A percentile compares a stretch with the other conserved stretches of the same genome.
Evolutionary conservation across 2,329 filamentous ascomycete genomes (phyloP).

Genomic region (Thielaviopsis ethacetica): DNA sequence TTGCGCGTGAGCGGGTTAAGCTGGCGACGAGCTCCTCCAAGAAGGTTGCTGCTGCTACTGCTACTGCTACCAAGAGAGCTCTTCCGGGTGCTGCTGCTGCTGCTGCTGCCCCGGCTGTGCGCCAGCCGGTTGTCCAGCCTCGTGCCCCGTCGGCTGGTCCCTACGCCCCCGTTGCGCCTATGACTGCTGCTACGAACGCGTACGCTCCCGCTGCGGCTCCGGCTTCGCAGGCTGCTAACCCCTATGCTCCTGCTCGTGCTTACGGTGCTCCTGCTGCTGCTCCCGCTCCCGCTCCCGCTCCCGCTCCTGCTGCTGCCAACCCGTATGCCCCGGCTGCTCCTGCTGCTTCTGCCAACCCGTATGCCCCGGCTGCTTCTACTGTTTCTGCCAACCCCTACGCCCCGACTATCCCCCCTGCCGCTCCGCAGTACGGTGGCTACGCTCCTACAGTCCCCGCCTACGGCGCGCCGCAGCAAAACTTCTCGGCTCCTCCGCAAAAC

Average conservation of each 20-base stretch:
- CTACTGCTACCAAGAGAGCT: slow-evolving; percentile 12
- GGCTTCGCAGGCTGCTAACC: slow-evolving; percentile 18
- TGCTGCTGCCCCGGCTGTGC: too few relatives aligned
- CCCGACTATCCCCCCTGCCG: slow-evolving; percentile 2
- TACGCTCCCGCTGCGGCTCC: slow-evolving; percentile 1
- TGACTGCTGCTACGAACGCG: slow-evolving; percentile 1
- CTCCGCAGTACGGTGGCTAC: slow-evolving; percentile 11
- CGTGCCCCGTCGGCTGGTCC: slow-evolving; percentile 2
- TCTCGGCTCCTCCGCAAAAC: slow-evolving; percentile 34
- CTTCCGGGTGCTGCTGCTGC: slow-evolving; percentile 16
- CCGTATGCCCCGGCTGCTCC: slow-evolving; percentile 31
- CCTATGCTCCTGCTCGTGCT: slow-evolving; percentile 11
- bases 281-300: not conserved
- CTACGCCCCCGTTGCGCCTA: slow-evolving; percentile 1
- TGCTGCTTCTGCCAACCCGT: slow-evolving; percentile 16
- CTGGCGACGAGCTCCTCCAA: slow-evolving; percentile 49
- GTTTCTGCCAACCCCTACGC: slow-evolving; percentile 16
- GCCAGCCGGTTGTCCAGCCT: slow-evolving; percentile 14
- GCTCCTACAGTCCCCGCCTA: slow-evolving; percentile 18
- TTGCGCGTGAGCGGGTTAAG: slow-evolving; percentile 70
- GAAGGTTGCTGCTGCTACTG: slow-evolving; percentile 18
- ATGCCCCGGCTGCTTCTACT: slow-evolving; percentile 19
- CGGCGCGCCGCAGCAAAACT: slow-evolving; percentile 16
- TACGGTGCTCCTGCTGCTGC: not conserved
- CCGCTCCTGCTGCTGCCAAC: slow-evolving; percentile 10